phyloP scores from a whole-genome alignment of 2,329 filamentous ascomycete species.

The Fusarium nisikadoi region DNA sequence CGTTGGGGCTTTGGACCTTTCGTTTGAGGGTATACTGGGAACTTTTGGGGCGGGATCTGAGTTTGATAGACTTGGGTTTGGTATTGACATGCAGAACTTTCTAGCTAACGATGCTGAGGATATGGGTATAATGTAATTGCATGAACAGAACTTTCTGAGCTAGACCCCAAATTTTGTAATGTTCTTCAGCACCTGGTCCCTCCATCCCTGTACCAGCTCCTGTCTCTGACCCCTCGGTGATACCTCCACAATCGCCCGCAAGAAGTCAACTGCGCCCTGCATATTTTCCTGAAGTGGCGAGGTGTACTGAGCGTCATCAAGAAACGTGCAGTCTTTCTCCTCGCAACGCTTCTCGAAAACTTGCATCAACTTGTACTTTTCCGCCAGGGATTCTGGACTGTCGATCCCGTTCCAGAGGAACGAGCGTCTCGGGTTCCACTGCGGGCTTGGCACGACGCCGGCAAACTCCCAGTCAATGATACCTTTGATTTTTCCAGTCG shows the following conservation, averaged over 20 bases:
- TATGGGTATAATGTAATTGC: rapidly evolving
- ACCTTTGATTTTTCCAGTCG: rapidly evolving
- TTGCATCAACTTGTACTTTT: not conserved
- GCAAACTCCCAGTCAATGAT: not conserved
- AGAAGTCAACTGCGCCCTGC: not conserved
- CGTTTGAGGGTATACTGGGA: not conserved
- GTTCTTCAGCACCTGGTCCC: not conserved
- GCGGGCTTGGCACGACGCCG: rapidly evolving
- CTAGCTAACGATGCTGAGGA: rapidly evolving
- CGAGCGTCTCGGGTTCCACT: not conserved
- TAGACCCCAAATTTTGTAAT: rapidly evolving
- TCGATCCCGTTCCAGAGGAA: not conserved
- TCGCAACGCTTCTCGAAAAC: not conserved
- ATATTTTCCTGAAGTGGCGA: rapidly evolving
- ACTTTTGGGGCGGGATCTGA: not conserved
- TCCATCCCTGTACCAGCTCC: not conserved
- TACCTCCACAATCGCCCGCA: not conserved
- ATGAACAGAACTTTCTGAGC: rapidly evolving
- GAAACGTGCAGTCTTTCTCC: rapidly evolving
- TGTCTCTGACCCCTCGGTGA: not conserved
- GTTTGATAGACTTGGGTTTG: not conserved
- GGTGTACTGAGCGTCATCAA: rapidly evolving
- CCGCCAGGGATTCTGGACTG: rapidly evolving
- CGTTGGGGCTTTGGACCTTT: rapidly evolving
- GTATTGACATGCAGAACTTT: not conserved